Evolutionary conservation across 163 green algal species (phyloP).

Genomic region (Scenedesmus sp.): DNA sequence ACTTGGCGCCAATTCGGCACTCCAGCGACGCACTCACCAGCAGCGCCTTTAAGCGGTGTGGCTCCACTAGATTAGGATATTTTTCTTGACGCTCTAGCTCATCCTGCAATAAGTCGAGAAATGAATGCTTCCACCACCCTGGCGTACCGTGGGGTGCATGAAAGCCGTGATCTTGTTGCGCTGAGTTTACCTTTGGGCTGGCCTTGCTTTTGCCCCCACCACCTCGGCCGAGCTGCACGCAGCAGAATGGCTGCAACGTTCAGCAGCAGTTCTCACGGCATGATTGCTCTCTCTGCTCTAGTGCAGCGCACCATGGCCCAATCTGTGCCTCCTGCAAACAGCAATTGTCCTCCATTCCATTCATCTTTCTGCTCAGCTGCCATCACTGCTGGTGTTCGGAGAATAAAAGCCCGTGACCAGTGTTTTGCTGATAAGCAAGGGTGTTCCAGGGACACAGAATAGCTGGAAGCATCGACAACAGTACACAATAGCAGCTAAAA

Average conservation of each 20-base stretch:
- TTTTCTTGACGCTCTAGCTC: slow-evolving; percentile 70
- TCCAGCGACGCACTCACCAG: slow-evolving; percentile 56
- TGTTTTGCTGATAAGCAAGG: not conserved
- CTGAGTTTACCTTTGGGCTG: slow-evolving; percentile 8
- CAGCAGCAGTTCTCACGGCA: slow-evolving; percentile 29
- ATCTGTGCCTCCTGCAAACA: slow-evolving; percentile 79
- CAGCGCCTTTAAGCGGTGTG: slow-evolving; percentile 75
- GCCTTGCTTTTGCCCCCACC: slow-evolving; percentile 57
- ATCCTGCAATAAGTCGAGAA: slow-evolving; percentile 54
- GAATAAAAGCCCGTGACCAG: not conserved
- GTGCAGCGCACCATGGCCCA: slow-evolving; percentile 61
- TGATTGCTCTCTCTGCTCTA: slow-evolving; percentile 22
- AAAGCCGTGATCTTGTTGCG: not conserved
- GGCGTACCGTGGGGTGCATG: not conserved
- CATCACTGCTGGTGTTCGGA: not conserved
- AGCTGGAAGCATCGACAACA: not conserved
- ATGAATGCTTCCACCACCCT: not conserved
- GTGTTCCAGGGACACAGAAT: not conserved
- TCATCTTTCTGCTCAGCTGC: slow-evolving; percentile 19
- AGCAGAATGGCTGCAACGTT: not conserved
- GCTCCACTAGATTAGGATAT: slow-evolving; percentile 82
- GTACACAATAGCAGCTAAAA: not conserved
- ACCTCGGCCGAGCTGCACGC: slow-evolving; percentile 56
- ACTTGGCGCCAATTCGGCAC: not conserved
- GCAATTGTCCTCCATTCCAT: slow-evolving; percentile 66